phyloP scores from a whole-genome alignment of 345 rosid genomes.

The Eucalyptus pauciflora region DNA sequence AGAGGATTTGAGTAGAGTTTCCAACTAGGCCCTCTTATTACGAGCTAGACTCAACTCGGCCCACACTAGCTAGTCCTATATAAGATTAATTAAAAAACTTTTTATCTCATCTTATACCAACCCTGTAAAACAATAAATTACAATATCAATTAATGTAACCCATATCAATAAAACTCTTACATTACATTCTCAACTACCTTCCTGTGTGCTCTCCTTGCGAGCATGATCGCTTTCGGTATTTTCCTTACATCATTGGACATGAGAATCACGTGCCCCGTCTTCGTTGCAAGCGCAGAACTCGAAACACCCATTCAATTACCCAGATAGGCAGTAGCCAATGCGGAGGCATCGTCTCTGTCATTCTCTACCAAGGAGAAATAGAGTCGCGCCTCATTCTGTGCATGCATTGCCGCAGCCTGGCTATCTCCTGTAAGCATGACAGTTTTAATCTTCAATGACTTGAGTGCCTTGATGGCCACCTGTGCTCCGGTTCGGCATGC shows the following conservation, averaged over 20 bases:
- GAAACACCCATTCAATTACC: conserved; percentile 93
- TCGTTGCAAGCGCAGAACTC: conserved; percentile 79
- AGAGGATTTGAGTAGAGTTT: too few species aligned
- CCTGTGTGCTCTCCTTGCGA: conserved; percentile 42
- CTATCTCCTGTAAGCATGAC: conserved; percentile 90
- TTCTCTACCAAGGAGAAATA: conserved; percentile 46
- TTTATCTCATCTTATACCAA: too few species aligned
- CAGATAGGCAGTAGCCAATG: conserved; percentile 74
- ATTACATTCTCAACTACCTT: conserved; percentile 61
- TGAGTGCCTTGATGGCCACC: conserved; percentile 53
- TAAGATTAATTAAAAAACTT: too few species aligned
- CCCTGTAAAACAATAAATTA: too few species aligned
- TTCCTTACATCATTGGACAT: conserved; percentile 80
- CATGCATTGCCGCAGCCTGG: conserved; percentile 51
- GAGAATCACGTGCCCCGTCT: conserved; percentile 67
- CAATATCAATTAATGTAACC: too few species aligned
- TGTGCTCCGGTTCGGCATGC: conserved; percentile 57
- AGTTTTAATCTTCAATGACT: conserved; percentile 42
- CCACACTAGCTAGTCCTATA: too few species aligned
- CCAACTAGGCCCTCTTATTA: too few species aligned
- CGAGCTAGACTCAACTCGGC: too few species aligned
- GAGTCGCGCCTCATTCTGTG: conserved; percentile 60
- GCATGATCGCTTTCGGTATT: conserved; percentile 53
- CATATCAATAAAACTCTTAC: too few species aligned
- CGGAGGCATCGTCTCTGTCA: conserved; percentile 86